Base-by-base conservation (phyloP, 2,329 filamentous ascomycete species). In the Cadophora sp. region DNA sequence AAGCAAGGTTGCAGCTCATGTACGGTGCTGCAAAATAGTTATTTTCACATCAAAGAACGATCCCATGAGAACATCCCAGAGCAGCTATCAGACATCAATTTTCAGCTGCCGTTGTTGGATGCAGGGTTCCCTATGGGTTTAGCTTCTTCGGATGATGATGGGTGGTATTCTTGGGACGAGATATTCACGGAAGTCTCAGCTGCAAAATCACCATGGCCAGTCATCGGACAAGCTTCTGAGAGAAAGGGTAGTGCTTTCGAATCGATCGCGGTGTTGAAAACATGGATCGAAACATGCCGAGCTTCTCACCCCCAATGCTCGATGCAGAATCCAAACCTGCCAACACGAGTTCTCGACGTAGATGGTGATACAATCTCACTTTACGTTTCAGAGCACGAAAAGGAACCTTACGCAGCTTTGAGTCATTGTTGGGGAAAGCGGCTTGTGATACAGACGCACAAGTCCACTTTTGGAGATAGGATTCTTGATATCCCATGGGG, bases 371-470 rank as follows among this genome's bases (percentile, higher is more conserved):
- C n/a, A 8, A 13, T 50, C 22, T 22, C 22, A 3, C 47, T 50
- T 13, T 24, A 24, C 20, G 14, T 50, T 18, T 50, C 47, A 18
- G 6, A 8, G 7, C 8, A 22, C 20, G n/a, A 50, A 24, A 14
- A 11, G 20, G 47, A 50, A 47, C 50, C 51, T 14, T 64, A 64
- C 30, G 51, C 41, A 16, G 50, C 50, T 9, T 43, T 64, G 5
- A 58, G 51, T 50, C 62, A 64, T 36, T 64, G 62, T 39, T 64
- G 62, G 62, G 62, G 62, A 7, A 58, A 47, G 16, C 8, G 27
- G 6, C 50, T 13, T 11, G n/a, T 58, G 0, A 64, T 47, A 7
- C 33, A 47, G 30, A 56, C 50, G 9, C 22, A 64, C 11, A 20
- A 7, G 48, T 22, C 20, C 20, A 39, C 51, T 33, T 27, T 64